A percentile compares a stretch with the other conserved stretches of the same genome.
phyloP scores from a whole-genome alignment of 75 land plant genomes.

The Sequoiadendron giganteum region DNA sequence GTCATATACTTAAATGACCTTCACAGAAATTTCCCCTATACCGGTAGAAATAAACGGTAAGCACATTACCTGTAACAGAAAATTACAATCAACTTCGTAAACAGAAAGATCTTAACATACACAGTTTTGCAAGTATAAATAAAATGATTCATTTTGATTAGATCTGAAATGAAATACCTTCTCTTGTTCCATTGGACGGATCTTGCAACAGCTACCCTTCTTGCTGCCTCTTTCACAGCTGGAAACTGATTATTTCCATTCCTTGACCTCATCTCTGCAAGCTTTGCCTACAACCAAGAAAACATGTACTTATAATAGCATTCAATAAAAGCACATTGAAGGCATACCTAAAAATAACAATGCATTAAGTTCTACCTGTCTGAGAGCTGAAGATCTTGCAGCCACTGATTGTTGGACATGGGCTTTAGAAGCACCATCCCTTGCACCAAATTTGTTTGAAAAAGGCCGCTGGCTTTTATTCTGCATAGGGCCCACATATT shows the following conservation, averaged over 20 bases:
- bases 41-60: neutral
- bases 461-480: slow-evolving; percentile 28
- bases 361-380: slow-evolving; percentile 43
- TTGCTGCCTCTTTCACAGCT: slow-evolving; percentile 43
- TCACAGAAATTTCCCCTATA: neutral
- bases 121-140: neutral
- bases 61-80: slow-evolving; percentile 2
- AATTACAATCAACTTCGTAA: neutral
- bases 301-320: neutral
- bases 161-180: slow-evolving; percentile 31
- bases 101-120: neutral
- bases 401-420: slow-evolving; percentile 30
- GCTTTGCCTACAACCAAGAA: slow-evolving; percentile 30
- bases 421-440: slow-evolving; percentile 24
- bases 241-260: slow-evolving; percentile 51
- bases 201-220: slow-evolving; percentile 40
- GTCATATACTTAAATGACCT: neutral
- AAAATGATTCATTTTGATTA: neutral
- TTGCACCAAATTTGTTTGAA: slow-evolving; percentile 17
- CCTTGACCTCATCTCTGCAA: slow-evolving; percentile 62
- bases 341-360: neutral
- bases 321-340: neutral
- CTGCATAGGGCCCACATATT: slow-evolving; percentile 20
- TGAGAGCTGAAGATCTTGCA: slow-evolving; percentile 40
- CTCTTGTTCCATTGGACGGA: slow-evolving; percentile 28